Percentiles rank a stretch among this genome's conserved stretches.
Evolutionary conservation across 2,329 filamentous ascomycete genomes (phyloP).

Genomic region (Pyrenochaeta sp.): DNA sequence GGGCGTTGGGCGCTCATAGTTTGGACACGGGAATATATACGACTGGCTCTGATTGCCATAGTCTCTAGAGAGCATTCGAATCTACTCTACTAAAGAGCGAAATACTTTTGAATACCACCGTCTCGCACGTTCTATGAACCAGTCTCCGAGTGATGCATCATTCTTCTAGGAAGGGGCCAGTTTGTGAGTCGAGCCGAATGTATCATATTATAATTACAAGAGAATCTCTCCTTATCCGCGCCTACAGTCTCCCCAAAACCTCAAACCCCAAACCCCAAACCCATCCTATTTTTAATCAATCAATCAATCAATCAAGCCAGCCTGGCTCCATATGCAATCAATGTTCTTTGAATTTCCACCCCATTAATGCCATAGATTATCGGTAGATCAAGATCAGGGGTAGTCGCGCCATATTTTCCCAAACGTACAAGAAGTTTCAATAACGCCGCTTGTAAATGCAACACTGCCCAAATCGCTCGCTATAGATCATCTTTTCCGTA

Average conservation of each 20-base stretch:
- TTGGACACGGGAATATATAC: neutral
- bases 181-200: neutral
- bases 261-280: neutral
- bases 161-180: neutral
- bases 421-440: conserved; percentile 3
- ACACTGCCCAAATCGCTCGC: conserved; percentile 17
- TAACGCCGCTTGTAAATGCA: conserved; percentile 16
- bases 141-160: neutral
- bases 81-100: neutral
- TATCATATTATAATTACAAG: conserved; percentile 9
- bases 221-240: neutral
- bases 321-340: neutral
- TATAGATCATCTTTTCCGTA: conserved; percentile 16
- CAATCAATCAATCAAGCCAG: neutral
- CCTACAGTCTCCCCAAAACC: neutral
- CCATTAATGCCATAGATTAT: conserved; percentile 9
- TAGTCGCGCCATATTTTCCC: conserved; percentile 24
- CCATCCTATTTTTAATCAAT: neutral
- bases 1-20: conserved; percentile 15
- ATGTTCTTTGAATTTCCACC: neutral
- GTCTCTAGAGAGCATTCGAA: neutral
- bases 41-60: neutral
- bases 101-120: neutral
- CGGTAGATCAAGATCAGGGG: conserved; percentile 15
- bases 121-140: neutral